Evolutionary conservation across 2,329 filamentous ascomycete genomes (phyloP).

Genomic region (Aureobasidium sp.): DNA sequence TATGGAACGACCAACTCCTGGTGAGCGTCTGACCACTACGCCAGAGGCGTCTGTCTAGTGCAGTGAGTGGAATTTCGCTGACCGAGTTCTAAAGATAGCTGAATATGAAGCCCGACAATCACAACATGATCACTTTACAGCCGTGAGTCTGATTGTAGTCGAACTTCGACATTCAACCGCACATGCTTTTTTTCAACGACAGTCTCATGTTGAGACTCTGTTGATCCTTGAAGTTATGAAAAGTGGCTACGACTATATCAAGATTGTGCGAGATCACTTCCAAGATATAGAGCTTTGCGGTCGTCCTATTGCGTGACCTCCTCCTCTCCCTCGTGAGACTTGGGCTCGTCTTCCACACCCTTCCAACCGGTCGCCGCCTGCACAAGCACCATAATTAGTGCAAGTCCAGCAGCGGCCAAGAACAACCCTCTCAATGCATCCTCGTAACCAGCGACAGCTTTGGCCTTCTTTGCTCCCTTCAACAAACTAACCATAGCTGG

Average conservation of each 20-base stretch:
- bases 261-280: neutral
- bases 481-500: conserved; percentile 47
- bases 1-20: too few relatives aligned
- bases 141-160: too few relatives aligned
- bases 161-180: too few relatives aligned
- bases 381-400: conserved; percentile 40
- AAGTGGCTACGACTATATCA: neutral
- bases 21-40: too few relatives aligned
- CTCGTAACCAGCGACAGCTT: conserved; percentile 48
- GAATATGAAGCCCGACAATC: too few relatives aligned
- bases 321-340: conserved; percentile 14
- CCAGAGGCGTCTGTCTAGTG: too few relatives aligned
- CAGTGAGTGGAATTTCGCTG: too few relatives aligned
- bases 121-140: too few relatives aligned
- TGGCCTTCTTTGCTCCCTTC: conserved; percentile 39
- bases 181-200: too few relatives aligned
- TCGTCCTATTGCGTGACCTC: neutral
- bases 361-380: conserved; percentile 54
- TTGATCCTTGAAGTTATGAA: neutral
- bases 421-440: conserved; percentile 47
- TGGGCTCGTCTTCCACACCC: conserved; percentile 22
- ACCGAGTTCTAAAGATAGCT: too few relatives aligned
- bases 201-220: neutral
- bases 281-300: too few relatives aligned
- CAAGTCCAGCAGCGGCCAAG: conserved; percentile 42